Percentiles rank a stretch among this genome's conserved stretches.
phyloP scores from a whole-genome alignment of 768 basidiomycete species.

The Tylopilus cervinicoccineus region DNA sequence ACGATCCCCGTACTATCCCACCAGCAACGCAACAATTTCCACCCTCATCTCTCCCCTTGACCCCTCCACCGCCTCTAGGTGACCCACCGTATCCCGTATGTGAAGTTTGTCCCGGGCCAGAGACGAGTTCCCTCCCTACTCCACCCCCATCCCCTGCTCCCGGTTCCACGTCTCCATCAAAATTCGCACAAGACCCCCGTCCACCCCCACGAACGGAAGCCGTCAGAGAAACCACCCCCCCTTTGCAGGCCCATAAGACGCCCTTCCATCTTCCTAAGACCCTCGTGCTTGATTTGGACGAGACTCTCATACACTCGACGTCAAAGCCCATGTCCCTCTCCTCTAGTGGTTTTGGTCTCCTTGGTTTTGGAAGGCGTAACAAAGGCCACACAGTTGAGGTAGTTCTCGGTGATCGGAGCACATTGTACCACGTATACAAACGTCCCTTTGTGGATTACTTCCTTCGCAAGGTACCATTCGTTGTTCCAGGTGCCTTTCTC shows the following conservation, averaged over 20 bases:
- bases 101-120: conserved; percentile 10
- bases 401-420: conserved; percentile 80
- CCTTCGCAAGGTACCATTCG: conserved; percentile 67
- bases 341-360: conserved; percentile 51
- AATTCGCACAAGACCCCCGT: conserved; percentile 7
- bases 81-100: conserved; percentile 7
- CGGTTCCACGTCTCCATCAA: conserved; percentile 7
- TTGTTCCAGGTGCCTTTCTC: not conserved
- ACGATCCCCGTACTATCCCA: conserved; percentile 17
- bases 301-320: conserved; percentile 97
- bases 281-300: conserved; percentile 94
- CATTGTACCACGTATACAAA: conserved; percentile 97
- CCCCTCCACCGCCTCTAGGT: conserved; percentile 23
- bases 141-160: conserved; percentile 24
- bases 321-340: conserved; percentile 63
- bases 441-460: conserved; percentile 97
- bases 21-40: conserved; percentile 16
- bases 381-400: conserved; percentile 91
- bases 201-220: conserved; percentile 19
- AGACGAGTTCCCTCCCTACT: conserved; percentile 19
- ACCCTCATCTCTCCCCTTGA: conserved; percentile 20
- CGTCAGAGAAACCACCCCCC: conserved; percentile 48
- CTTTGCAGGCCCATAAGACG: conserved; percentile 48
- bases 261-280: conserved; percentile 88
- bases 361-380: conserved; percentile 58